phyloP scores from a whole-genome alignment of 2,329 filamentous ascomycete genomes.

The Verruconis gallopava region DNA sequence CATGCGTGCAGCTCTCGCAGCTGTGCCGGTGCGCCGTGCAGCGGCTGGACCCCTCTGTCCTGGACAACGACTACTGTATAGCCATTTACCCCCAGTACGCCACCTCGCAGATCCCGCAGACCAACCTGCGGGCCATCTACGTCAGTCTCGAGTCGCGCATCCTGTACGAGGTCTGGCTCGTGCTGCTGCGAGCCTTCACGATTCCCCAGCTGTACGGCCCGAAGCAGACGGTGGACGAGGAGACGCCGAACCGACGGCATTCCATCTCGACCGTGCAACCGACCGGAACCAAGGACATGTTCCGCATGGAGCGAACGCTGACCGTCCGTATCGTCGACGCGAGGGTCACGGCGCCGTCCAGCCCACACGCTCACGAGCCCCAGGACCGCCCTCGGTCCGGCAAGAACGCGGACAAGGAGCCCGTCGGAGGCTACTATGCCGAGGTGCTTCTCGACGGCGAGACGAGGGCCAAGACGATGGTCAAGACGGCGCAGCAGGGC shows the following conservation, averaged over 20 bases:
- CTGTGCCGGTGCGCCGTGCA: conserved; percentile 84
- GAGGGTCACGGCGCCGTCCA: conserved; percentile 34
- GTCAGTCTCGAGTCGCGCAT: conserved; percentile 75
- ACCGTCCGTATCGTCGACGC: conserved; percentile 49
- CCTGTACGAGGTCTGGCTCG: conserved; percentile 96
- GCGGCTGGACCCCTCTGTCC: conserved; percentile 73
- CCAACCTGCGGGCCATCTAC: conserved; percentile 77
- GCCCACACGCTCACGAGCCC: conserved; percentile 21
- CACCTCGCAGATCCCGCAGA: conserved; percentile 56
- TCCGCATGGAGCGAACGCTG: conserved; percentile 51
- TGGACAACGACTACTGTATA: conserved; percentile 88
- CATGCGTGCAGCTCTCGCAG: conserved; percentile 75
- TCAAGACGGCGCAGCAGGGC: conserved; percentile 55
- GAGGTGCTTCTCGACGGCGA: conserved; percentile 73
- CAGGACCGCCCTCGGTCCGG: conserved; percentile 10
- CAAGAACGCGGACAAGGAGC: conserved; percentile 13
- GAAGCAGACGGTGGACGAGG: conserved; percentile 36
- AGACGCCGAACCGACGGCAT: conserved; percentile 10
- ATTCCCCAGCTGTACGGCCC: conserved; percentile 79
- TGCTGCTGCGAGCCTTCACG: conserved; percentile 78
- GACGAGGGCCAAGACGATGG: conserved; percentile 60
- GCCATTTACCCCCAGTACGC: conserved; percentile 93
- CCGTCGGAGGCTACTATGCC: conserved; percentile 59
- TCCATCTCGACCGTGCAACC: conserved; percentile 18
- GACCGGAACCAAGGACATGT: conserved; percentile 38